A percentile compares a stretch with the other conserved stretches of the same genome.
Conservation (phyloP, 441 rosid species). For the Gossypium schwendimanii region DNA sequence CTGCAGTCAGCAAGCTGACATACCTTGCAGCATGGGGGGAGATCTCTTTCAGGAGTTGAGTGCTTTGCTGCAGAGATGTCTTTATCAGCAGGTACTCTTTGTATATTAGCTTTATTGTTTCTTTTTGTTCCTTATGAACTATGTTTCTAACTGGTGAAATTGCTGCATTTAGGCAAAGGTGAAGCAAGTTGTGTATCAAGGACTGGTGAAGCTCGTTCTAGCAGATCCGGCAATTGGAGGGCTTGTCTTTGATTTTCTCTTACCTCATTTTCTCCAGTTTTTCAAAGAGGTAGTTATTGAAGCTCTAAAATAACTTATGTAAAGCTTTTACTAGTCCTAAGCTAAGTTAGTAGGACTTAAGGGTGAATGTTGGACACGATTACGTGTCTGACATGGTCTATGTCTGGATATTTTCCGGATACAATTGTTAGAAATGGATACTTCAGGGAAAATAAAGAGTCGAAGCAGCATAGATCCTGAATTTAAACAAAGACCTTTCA, state of each 20-base stretch:
- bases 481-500: background rate
- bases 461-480: background rate
- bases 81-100: constrained; percentile 55
- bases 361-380: background rate
- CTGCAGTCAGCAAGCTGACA: constrained; percentile 68
- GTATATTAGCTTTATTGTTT: background rate
- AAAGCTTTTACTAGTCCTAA: constrained; percentile 7
- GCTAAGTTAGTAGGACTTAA: background rate
- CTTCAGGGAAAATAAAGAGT: background rate
- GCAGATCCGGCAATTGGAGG: constrained; percentile 50
- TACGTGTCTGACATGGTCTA: background rate
- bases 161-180: constrained; percentile 47
- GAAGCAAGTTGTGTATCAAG: constrained; percentile 50
- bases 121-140: constrained; percentile 3
- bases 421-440: background rate
- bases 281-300: constrained; percentile 50
- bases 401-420: background rate
- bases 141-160: constrained; percentile 17
- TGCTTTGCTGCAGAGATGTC: constrained; percentile 76
- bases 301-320: constrained; percentile 16
- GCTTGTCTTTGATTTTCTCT: constrained; percentile 60
- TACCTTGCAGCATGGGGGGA: constrained; percentile 29
- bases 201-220: constrained; percentile 66
- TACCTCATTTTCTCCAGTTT: constrained; percentile 64
- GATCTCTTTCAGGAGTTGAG: constrained; percentile 60